A percentile compares a stretch with the other conserved stretches of the same genome.
These are phyloP conservation scores for Wickerhamiella galacta DNA, from an alignment of 805 yeast genomes.

Conservation along the genomic window DNA sequence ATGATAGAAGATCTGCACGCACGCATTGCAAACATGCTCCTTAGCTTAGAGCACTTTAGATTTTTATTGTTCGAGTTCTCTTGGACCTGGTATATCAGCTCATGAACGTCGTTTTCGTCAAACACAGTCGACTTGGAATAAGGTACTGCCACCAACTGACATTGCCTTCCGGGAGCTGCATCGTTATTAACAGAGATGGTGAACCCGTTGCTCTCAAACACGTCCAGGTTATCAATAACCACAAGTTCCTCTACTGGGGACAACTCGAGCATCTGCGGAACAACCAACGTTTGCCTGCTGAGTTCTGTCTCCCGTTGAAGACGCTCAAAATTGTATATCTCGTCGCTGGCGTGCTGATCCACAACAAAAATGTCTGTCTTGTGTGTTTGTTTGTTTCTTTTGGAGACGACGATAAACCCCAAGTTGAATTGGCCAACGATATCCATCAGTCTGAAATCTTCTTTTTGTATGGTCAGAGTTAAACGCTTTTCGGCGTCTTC, in stretches of 20 bases:
- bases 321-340: constrained; percentile 75
- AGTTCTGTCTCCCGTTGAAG: constrained; percentile 40
- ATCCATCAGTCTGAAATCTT: constrained; percentile 58
- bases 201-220: constrained; percentile 68
- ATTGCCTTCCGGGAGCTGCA: constrained; percentile 37
- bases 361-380: constrained; percentile 58
- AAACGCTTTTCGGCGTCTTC: constrained; percentile 41
- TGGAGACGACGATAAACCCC: constrained; percentile 74
- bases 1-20: constrained; percentile 89
- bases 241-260: constrained; percentile 64
- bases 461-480: constrained; percentile 45
- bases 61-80: constrained; percentile 32
- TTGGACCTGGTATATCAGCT: constrained; percentile 49
- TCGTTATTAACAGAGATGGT: constrained; percentile 35
- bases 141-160: constrained; percentile 50
- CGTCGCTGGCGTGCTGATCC: constrained; percentile 98
- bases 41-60: constrained; percentile 56
- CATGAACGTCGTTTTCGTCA: constrained; percentile 49
- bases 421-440: constrained; percentile 86
- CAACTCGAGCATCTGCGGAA: constrained; percentile 39
- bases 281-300: constrained; percentile 53
- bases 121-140: constrained; percentile 54
- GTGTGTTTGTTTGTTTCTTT: constrained; percentile 13
- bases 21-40: constrained; percentile 80
- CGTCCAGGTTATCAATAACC: constrained; percentile 39